These are phyloP conservation scores for Melanopsichium pennsylvanicum DNA, from an alignment of 1,284 basidiomycete species.

Conservation along the genomic window DNA sequence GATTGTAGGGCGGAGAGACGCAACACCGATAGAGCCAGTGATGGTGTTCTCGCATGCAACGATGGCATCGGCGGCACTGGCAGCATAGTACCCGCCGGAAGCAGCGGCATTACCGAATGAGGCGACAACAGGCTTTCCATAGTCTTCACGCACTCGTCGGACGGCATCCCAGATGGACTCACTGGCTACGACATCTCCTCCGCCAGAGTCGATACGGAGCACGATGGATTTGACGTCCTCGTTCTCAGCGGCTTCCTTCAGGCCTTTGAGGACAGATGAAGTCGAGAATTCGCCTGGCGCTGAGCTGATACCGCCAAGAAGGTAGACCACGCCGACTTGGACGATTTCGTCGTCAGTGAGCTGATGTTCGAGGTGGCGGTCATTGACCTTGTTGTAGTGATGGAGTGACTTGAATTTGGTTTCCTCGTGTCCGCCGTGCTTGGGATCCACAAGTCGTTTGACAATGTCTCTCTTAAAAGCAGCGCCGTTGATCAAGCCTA, in stretches of 20 bases:
- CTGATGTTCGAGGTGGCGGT: conserved; percentile 40
- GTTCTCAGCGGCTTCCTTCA: conserved; percentile 67
- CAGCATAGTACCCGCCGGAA: conserved; percentile 66
- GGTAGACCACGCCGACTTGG: conserved; percentile 67
- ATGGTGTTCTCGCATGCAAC: conserved; percentile 66
- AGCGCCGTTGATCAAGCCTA: conserved; percentile 65
- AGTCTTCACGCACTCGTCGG: conserved; percentile 60
- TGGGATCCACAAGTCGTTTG: conserved; percentile 40
- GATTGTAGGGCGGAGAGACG: conserved; percentile 67
- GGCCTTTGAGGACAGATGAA: conserved; percentile 65
- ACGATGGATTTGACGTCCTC: conserved; percentile 66
- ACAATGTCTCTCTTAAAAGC: conserved; percentile 65
- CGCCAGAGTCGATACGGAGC: conserved; percentile 67
- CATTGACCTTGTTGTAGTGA: conserved; percentile 50
- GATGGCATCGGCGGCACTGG: conserved; percentile 62
- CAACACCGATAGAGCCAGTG: conserved; percentile 67
- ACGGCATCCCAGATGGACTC: conserved; percentile 68
- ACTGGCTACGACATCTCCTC: conserved; percentile 67
- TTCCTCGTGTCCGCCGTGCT: conserved; percentile 48
- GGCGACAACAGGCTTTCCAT: conserved; percentile 67
- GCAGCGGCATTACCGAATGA: conserved; percentile 67
- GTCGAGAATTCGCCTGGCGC: conserved; percentile 61
- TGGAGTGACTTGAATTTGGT: conserved; percentile 51
- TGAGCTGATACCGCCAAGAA: conserved; percentile 65
- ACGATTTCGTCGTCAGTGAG: conserved; percentile 57